Evolutionary conservation across 176 grass and related monocot genomes (phyloP), one percentile per base, ranked within the genome.

Genomic region (Phragmites australis): DNA sequence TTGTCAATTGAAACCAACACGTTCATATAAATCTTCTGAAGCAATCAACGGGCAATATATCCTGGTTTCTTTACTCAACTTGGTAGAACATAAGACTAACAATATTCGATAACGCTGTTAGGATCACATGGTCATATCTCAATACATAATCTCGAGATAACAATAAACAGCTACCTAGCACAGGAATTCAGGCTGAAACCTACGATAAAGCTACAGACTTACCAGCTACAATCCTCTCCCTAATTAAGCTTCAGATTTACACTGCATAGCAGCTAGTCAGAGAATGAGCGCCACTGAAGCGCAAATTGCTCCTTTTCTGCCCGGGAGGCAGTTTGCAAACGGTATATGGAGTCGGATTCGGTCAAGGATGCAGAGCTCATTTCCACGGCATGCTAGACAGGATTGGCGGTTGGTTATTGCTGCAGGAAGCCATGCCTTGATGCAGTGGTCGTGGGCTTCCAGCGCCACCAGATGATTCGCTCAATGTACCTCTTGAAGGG

Each of bases 341-440:
- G 8, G 63, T 40, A 55, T n/a, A 81, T 18, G 5, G 10, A 34
- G 27, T 18, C 63, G 37, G 21, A 65, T 31, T 78, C 19, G 40
- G 51, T 74, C n/a, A 70, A 80, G 65, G 54, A 76, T 52, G 65
- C 58, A 78, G 30, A 73, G 44, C 39, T 91, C 86, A 99, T 91
- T 99, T 99, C 92, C 96, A 99, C 4, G 86, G 78, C 57, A 99
- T 91, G 66, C 65, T 89, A 9, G 96, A 87, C 50, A 99, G 79
- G 21, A 84, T 71, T 30, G 78, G 84, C 8, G 78, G 90, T 22
- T 95, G 96, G 49, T 66, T 85, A 69, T 85, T 86, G 79, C 82
- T 95, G 70, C 42, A 79, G 16, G 77, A 23, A 4, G 72, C 50
- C 13, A 86, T 85, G 41, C 86, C 91, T 48, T 87, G 89, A 70